Conservation (phyloP, 73 alveolate genomes). For the Paraurostyla sp. region DNA sequence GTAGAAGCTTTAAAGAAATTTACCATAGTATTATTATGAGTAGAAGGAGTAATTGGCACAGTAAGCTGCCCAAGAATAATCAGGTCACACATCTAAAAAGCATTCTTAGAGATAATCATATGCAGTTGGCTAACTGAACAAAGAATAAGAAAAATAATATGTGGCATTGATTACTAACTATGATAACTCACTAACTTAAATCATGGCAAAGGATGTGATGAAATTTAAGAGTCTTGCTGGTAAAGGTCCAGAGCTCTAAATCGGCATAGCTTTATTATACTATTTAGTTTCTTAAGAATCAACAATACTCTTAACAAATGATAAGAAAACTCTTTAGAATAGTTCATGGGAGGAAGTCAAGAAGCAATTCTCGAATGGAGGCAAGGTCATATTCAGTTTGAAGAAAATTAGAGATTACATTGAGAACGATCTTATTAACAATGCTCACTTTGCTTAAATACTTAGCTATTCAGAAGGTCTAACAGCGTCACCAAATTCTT, state of each 20-base stretch:
- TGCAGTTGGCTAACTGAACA: background rate
- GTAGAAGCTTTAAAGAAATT: too few relatives aligned
- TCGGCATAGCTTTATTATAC: constrained; percentile 9
- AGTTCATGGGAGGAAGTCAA: constrained; percentile 19
- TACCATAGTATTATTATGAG: too few relatives aligned
- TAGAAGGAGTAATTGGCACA: too few relatives aligned
- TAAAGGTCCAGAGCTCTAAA: background rate
- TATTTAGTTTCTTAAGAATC: constrained; percentile 23
- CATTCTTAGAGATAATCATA: too few relatives aligned
- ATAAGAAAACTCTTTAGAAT: background rate
- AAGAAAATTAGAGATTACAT: constrained; percentile 32
- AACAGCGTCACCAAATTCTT: background rate
- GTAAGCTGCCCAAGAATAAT: too few relatives aligned
- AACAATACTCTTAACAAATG: constrained; percentile 5
- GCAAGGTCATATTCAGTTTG: background rate
- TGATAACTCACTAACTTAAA: background rate
- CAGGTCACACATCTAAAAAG: too few relatives aligned
- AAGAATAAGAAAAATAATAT: background rate
- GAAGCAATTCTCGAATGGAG: constrained; percentile 20
- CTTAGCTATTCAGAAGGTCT: background rate
- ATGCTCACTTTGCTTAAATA: constrained; percentile 5
- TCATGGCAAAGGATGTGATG: constrained; percentile 43
- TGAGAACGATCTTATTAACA: constrained; percentile 25
- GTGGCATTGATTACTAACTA: background rate
- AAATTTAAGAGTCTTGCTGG: background rate